Evolutionary conservation across 805 yeast genomes (phyloP), one percentile per base, ranked within the genome.

Genomic region (Maudiozyma barnettii): DNA sequence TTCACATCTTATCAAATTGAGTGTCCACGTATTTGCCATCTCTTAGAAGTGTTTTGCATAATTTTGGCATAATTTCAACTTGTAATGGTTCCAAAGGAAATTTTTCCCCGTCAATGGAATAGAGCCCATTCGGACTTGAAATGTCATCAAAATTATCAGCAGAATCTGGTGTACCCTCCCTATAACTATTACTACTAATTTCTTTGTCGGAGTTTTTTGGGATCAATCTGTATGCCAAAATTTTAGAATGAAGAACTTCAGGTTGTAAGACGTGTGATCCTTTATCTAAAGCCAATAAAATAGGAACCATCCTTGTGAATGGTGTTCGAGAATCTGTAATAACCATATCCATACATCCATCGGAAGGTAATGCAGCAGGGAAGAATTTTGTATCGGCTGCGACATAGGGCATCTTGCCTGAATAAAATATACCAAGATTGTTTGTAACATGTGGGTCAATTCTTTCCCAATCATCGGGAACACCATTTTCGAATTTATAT

Each of bases 381-480:
- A 93, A 93, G 60, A 91, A 87, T 55, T 83, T 82, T 1, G 82
- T 79, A 55, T 84, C 95, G 37, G 80, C 75, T 2, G 96, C 80
- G 58, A 93, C 75, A 65, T 81, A 85, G 3, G 97, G 97, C 91
- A 91, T 82, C 51, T 89, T 86, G 2, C 98, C 98, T 2, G 85
- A 84, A 60, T 91, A 93, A 54, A 90, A 85, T 23, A 89, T 76
- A 39, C 79, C 80, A 43, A 87, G 60, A 45, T 80, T 76, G 19
- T 72, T 62, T 0, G 84, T 67, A 2, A 74, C 51, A 2, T 65
- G 64, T 10, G 71, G 64, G 41, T 80, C 78, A 7, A 82, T 58
- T 50, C 69, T 63, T 36, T 73, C 78, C 96, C 97, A 90, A 55
- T 78, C 84, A 2, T 57, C 58, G 0, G 95, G 91, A 0, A 82